phyloP scores from a whole-genome alignment of 2,329 filamentous ascomycete species.

The Neonectria neomacrospora region DNA sequence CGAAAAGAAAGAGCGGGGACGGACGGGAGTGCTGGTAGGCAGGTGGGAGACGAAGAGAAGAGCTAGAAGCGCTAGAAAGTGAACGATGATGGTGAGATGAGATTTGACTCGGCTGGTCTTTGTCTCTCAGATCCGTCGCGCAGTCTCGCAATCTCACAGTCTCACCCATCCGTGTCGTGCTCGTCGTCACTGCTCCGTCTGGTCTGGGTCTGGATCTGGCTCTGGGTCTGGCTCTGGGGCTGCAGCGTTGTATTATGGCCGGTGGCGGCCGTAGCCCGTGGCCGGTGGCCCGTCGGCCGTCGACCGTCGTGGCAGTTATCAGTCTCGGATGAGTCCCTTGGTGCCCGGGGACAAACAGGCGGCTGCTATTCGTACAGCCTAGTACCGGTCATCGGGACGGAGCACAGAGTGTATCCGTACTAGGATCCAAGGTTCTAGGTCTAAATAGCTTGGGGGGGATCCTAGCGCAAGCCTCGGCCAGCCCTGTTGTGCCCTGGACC shows the following conservation, averaged over 20 bases:
- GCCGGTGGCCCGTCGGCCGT: conserved; percentile 5
- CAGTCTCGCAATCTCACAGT: conserved; percentile 7
- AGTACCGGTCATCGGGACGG: conserved; percentile 3
- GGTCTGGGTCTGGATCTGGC: not conserved
- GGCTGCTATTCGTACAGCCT: conserved; percentile 1
- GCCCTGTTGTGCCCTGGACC: conserved; percentile 20
- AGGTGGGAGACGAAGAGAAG: not conserved
- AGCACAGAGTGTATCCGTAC: not conserved
- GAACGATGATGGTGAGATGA: conserved; percentile 19
- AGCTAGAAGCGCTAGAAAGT: conserved; percentile 1
- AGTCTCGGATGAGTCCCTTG: conserved; percentile 7
- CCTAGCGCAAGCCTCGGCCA: conserved; percentile 19
- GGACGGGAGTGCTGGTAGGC: not conserved
- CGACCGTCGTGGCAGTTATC: conserved; percentile 21
- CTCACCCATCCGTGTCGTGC: conserved; percentile 4
- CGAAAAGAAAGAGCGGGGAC: conserved; percentile 10
- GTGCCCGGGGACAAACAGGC: conserved; percentile 5
- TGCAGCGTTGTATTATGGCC: not conserved
- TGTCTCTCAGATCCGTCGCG: not conserved
- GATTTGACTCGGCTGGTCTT: conserved; percentile 11
- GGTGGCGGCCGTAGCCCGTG: not conserved
- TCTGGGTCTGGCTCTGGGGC: not conserved
- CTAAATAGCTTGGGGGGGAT: conserved; percentile 20
- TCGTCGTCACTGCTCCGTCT: not conserved
- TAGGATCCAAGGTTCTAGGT: conserved; percentile 14